These are phyloP conservation scores for Helianthus tuberosus DNA, from an alignment of 129 eudicot species.

Conservation along the genomic window DNA sequence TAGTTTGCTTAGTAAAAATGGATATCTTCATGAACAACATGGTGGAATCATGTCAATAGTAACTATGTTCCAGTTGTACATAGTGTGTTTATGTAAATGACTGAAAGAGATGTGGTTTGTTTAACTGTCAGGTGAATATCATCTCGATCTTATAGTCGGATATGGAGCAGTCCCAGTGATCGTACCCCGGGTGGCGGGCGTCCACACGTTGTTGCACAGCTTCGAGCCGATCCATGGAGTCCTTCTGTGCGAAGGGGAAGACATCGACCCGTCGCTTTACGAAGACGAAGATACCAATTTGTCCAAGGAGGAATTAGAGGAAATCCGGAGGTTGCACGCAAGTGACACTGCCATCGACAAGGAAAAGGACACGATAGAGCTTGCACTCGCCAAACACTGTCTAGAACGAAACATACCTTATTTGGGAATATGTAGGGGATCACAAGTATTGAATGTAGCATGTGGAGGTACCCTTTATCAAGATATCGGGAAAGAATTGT, in stretches of 20 bases:
- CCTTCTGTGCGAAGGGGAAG: constrained; percentile 97
- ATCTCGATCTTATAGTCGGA: constrained; percentile 82
- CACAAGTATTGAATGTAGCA: constrained; percentile 88
- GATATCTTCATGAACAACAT: neutral
- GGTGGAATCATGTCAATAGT: neutral
- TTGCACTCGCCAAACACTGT: constrained; percentile 78
- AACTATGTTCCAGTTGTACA: neutral
- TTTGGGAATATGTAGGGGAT: constrained; percentile 91
- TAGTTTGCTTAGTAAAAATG: too few species aligned
- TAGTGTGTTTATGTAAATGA: neutral
- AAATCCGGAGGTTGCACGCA: constrained; percentile 58
- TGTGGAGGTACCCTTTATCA: constrained; percentile 91
- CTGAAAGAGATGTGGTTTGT: neutral
- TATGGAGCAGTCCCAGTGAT: constrained; percentile 97
- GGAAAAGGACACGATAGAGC: constrained; percentile 85
- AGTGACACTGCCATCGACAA: constrained; percentile 89
- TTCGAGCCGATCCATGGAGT: constrained; percentile 97
- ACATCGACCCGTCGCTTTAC: constrained; percentile 82
- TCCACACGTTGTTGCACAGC: constrained; percentile 72
- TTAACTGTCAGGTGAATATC: constrained; percentile 73
- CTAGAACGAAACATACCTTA: constrained; percentile 88
- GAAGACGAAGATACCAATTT: constrained; percentile 45
- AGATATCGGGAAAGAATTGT: constrained; percentile 72
- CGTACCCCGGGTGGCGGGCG: constrained; percentile 85
- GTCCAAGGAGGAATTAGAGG: constrained; percentile 67